phyloP scores from a whole-genome alignment of 2,329 filamentous ascomycete species.

The Mycocentrospora acerina region DNA sequence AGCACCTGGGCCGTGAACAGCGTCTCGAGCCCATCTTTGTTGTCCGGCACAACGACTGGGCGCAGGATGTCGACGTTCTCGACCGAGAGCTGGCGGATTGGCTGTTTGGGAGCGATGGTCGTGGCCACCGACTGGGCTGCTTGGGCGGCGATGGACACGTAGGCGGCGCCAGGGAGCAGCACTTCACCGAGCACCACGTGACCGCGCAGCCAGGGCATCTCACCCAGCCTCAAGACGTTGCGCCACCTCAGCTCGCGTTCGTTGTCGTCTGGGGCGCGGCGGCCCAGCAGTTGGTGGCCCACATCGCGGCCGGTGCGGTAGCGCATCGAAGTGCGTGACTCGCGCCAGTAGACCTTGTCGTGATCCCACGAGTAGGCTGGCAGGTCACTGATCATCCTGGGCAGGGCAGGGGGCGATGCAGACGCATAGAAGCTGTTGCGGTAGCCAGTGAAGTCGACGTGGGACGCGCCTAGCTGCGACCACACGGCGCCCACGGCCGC shows the following conservation, averaged over 20 bases:
- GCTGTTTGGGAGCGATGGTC: no score
- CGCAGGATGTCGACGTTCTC: background rate
- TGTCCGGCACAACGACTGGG: background rate
- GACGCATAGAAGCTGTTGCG: background rate
- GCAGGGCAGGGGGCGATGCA: no score
- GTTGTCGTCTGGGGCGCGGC: background rate
- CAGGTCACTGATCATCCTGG: no score
- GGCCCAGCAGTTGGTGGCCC: constrained; percentile 16
- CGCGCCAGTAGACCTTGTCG: constrained; percentile 15
- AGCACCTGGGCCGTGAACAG: no score
- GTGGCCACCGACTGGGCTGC: no score
- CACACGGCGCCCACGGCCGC: background rate
- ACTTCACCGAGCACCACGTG: constrained; percentile 36
- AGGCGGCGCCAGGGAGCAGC: constrained; percentile 24
- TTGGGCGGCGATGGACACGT: constrained; percentile 10
- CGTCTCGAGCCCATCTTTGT: background rate
- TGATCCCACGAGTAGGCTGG: constrained; percentile 19
- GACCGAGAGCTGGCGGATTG: no score
- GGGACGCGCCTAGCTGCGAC: no score
- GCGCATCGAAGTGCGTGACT: constrained; percentile 7
- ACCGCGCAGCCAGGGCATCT: constrained; percentile 49
- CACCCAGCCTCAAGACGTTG: constrained; percentile 30
- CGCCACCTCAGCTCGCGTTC: constrained; percentile 4
- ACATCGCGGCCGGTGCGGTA: constrained; percentile 3
- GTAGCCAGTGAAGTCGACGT: no score